Evolutionary conservation across 106 monocot genomes (phyloP), one percentile per base, ranked within the genome.

Genomic region (Dendrobium nobile): DNA sequence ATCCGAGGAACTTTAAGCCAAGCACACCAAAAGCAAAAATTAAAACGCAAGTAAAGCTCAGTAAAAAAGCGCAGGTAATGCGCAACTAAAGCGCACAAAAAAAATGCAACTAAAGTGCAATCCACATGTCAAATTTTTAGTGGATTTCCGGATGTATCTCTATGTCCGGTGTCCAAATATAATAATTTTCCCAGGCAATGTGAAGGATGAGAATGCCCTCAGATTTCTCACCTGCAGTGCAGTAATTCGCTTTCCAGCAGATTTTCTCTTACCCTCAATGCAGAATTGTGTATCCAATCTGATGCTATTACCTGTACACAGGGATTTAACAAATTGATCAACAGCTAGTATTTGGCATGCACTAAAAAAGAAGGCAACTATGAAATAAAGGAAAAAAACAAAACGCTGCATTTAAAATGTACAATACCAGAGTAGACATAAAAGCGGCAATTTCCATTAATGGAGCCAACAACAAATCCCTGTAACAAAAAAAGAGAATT

Each of bases 391-490:
- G 5, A 64, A 61, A 64, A 24, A 51, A 24, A 51, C 2, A 11
- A 51, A 51, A 51, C 3, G 51, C 22, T 7, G 26, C 1, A 24
- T 65, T 5, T 61, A 2, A n/a, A 61, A 22, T 61, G 61, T 2
- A 61, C 16, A 68, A 13, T 86, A 96, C 96, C 96, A 83, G 84
- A 87, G 77, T 78, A 84, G 70, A 84, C 58, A 78, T 92, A 96
- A 73, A 96, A 89, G 45, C 89, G 87, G 41, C 91, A 93, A 79
- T 74, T 84, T 65, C 96, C 93, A 59, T 65, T 56, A 41, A 90
- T 82, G 51, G 90, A 87, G 55, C 96, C 96, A 79, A 92, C 90
- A 79, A 92, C 83, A 83, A 96, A 92, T n/a, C 96, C 93, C 96
- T 96, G 86, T 55, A 33, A 45, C 42, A 54, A 5, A 31, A 47